These are phyloP conservation scores for Monosporozyma unispora DNA, from an alignment of 805 yeast genomes.

Conservation along the genomic window DNA sequence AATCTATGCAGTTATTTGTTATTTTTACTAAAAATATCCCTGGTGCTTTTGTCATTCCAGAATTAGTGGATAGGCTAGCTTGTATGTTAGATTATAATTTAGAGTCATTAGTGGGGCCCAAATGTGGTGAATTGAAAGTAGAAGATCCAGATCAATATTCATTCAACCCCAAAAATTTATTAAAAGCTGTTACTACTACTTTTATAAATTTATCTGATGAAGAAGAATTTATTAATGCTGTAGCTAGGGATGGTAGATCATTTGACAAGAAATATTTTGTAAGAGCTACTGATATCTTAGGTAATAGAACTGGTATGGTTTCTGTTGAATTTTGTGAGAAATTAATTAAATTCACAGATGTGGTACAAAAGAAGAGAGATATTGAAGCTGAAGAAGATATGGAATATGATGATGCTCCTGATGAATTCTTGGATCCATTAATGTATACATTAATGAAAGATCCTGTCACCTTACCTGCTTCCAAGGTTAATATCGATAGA, in stretches of 20 bases:
- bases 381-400: conserved; percentile 73
- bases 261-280: conserved; percentile 57
- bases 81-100: conserved; percentile 93
- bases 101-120: conserved; percentile 90
- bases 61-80: conserved; percentile 87
- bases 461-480: conserved; percentile 89
- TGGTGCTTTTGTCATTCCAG: conserved; percentile 73
- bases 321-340: conserved; percentile 44
- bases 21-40: conserved; percentile 84
- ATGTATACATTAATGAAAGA: conserved; percentile 94
- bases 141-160: conserved; percentile 71
- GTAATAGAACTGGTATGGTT: conserved; percentile 43
- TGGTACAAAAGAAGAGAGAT: conserved; percentile 52
- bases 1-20: conserved; percentile 69
- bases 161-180: conserved; percentile 68
- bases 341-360: conserved; percentile 47
- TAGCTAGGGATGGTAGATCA: conserved; percentile 88
- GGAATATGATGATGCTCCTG: conserved; percentile 91
- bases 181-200: conserved; percentile 62
- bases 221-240: conserved; percentile 62
- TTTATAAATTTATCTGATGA: conserved; percentile 64
- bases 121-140: conserved; percentile 82
- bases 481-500: conserved; percentile 77
- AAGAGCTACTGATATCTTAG: conserved; percentile 61
- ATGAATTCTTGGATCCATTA: conserved; percentile 91